Evolutionary conservation across 192 early-diverging fungal species (phyloP).

Genomic region (Nowakowskiella sp.): DNA sequence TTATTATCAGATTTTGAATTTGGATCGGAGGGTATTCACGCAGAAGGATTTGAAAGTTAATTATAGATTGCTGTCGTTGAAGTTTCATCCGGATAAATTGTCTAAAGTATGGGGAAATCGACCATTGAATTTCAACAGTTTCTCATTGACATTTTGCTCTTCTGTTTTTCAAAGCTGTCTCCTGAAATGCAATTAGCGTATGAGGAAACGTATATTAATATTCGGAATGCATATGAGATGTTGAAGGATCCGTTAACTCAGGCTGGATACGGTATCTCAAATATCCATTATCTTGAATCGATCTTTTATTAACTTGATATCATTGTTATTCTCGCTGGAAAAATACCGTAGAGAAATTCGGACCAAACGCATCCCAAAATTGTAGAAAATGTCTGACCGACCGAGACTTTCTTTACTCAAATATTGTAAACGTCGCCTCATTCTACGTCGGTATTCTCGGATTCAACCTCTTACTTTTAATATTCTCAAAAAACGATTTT

Average conservation of each 20-base stretch:
- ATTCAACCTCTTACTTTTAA: slow-evolving; percentile 23
- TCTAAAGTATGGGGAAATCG: no score
- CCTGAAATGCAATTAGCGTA: neutral
- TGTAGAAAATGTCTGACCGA: slow-evolving; percentile 34
- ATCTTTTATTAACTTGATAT: neutral
- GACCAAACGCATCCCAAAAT: slow-evolving; percentile 5
- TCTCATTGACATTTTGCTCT: neutral
- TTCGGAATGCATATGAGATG: slow-evolving; percentile 35
- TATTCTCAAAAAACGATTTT: slow-evolving; percentile 29
- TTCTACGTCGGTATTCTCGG: slow-evolving; percentile 26
- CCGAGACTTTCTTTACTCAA: slow-evolving; percentile 23
- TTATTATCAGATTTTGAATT: slow-evolving; percentile 23
- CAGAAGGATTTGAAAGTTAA: slow-evolving; percentile 20
- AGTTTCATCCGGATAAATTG: slow-evolving; percentile 40
- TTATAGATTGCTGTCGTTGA: slow-evolving; percentile 27
- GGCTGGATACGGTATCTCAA: slow-evolving; percentile 31
- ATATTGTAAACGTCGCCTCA: slow-evolving; percentile 10
- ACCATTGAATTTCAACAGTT: slow-evolving; percentile 2
- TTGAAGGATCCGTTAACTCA: slow-evolving; percentile 32
- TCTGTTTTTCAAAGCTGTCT: neutral
- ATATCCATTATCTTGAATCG: neutral
- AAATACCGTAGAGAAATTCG: slow-evolving; percentile 29
- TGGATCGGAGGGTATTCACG: slow-evolving; percentile 10
- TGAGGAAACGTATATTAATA: slow-evolving; percentile 23
- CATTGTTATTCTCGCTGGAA: neutral